These are phyloP conservation scores for Candida chauliodis DNA, from an alignment of 805 yeast species.

Conservation along the genomic window DNA sequence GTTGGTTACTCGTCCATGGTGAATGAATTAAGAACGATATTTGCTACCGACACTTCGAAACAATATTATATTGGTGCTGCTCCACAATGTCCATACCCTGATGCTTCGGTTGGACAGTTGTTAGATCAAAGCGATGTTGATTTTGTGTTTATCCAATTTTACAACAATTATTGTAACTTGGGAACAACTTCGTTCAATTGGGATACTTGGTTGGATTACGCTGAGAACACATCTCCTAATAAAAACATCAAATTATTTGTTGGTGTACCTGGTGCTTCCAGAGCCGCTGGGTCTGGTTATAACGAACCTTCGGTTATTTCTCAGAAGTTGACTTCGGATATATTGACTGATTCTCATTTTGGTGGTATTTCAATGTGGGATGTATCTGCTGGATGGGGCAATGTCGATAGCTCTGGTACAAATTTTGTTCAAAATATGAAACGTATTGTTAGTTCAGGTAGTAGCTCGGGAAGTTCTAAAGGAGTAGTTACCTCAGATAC, in stretches of 20 bases:
- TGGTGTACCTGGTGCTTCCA: slow-evolving; percentile 32
- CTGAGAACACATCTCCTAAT: slow-evolving; percentile 27
- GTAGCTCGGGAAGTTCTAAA: slow-evolving; percentile 12
- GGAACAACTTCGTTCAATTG: slow-evolving; percentile 29
- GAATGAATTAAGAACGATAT: slow-evolving; percentile 24
- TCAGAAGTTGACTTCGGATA: slow-evolving; percentile 13
- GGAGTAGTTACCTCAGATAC: background rate
- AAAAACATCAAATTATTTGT: slow-evolving; percentile 28
- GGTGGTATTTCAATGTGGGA: slow-evolving; percentile 88
- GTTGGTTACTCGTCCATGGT: slow-evolving; percentile 64
- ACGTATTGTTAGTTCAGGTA: slow-evolving; percentile 27
- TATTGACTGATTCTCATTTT: slow-evolving; percentile 31
- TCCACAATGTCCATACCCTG: slow-evolving; percentile 40
- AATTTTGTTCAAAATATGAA: slow-evolving; percentile 38
- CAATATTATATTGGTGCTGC: slow-evolving; percentile 32
- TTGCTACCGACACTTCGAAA: slow-evolving; percentile 24
- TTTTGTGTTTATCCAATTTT: slow-evolving; percentile 39
- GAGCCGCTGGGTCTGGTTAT: slow-evolving; percentile 36
- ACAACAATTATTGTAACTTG: slow-evolving; percentile 32
- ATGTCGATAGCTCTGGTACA: slow-evolving; percentile 17
- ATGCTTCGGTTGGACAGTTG: slow-evolving; percentile 32
- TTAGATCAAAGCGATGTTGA: slow-evolving; percentile 24
- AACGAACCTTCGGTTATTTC: slow-evolving; percentile 18
- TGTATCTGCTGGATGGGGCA: slow-evolving; percentile 50
- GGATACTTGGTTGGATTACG: slow-evolving; percentile 33